A percentile compares a stretch with the other conserved stretches of the same genome.
Conservation (phyloP, 2,329 filamentous ascomycete genomes). For the Verticillium dahliae region DNA sequence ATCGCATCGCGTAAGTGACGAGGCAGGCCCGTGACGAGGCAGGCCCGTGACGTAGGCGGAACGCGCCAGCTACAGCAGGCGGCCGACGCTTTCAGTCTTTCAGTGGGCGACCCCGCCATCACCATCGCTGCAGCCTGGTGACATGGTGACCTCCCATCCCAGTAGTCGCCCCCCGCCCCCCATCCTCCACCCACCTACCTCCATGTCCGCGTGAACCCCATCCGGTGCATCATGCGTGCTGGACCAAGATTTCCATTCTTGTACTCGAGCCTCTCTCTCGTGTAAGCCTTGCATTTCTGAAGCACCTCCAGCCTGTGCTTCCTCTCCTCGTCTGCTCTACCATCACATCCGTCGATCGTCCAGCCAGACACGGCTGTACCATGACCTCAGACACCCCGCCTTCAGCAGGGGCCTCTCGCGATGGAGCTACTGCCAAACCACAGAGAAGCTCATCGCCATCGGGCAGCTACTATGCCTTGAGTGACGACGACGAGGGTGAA, state of each 20-base stretch:
- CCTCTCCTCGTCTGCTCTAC: not conserved
- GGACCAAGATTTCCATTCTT: not conserved
- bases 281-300: not conserved
- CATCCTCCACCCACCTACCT: not conserved
- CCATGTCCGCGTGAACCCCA: not conserved
- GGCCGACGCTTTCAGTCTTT: not conserved
- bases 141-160: not conserved
- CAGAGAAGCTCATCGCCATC: slow-evolving; percentile 60
- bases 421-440: slow-evolving; percentile 5
- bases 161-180: not conserved
- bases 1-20: not conserved
- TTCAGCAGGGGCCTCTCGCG: not conserved
- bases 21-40: not conserved
- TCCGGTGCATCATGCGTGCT: not conserved
- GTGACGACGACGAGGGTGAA: slow-evolving; percentile 90
- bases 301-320: not conserved
- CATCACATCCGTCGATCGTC: not conserved
- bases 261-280: not conserved
- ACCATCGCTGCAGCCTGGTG: not conserved
- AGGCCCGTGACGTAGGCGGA: not conserved
- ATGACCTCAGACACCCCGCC: not conserved
- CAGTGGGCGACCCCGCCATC: not conserved
- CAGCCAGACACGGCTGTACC: not conserved
- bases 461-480: slow-evolving; percentile 89
- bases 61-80: not conserved